Base-by-base conservation (phyloP, 345 rosid genomes). In the Combretum micranthum region DNA sequence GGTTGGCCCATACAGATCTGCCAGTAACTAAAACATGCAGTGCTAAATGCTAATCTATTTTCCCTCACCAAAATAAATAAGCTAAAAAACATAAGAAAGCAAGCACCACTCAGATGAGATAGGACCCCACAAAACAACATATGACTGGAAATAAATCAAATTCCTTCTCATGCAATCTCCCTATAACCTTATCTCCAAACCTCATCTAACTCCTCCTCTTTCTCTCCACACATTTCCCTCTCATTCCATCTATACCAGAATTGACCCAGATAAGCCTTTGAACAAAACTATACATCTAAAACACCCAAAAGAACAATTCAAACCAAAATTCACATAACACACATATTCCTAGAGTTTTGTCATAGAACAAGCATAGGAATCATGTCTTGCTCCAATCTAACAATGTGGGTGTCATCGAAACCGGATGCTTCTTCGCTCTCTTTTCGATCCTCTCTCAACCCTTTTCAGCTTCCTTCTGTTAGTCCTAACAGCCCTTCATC, bases 391-490 rank as follows among this genome's bases (percentile, higher is more conserved):
- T 68, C 91, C 26, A 86, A 91, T 72, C 72, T 86, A 21, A 77
- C 90, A 69, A 85, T 85, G 92, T 80, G 77, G 84, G 84, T 78
- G 47, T 83, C 92, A 64, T 79, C 95, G 53, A 90, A 81, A 71
- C 74, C 85, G 1, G 98, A 87, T 65, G 70, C 95, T 39, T 77
- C 85, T 12, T 64, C 88, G 4, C 87, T 84, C 66, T 82, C 96
- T 51, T 86, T 82, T 72, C 68, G 83, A 26, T 75, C 85, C 52
- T 79, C 76, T 66, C 69, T 86, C 75, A 75, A 53, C 79, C 85
- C 94, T 3, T 74, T 83, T 67, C 76, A 74, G 59, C 77, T 76
- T 57, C 84, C 92, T 12, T 66, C 75, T 49, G 66, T 60, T 50
- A 73, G 62, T 17, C 53, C 86, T 39, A 55, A 52, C 69, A 2